These are phyloP conservation scores for Dothistroma pini DNA, from an alignment of 2,329 filamentous ascomycete genomes.

Conservation along the genomic window DNA sequence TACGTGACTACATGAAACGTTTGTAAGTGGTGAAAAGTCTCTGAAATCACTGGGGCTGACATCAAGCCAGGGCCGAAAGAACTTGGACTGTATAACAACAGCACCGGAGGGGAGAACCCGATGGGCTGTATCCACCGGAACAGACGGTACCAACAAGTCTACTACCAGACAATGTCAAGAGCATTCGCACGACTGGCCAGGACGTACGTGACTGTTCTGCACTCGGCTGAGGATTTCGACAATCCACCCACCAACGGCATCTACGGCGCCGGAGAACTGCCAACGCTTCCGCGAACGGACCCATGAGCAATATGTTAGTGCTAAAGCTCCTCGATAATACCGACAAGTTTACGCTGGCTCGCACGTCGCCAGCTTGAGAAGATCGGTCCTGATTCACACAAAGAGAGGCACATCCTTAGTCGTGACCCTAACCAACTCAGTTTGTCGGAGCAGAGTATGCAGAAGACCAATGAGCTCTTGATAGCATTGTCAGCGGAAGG, in stretches of 20 bases:
- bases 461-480: background rate
- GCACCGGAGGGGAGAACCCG: background rate
- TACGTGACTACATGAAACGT: background rate
- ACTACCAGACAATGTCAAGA: slow-evolving; percentile 1
- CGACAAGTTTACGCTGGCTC: background rate
- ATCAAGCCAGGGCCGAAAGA: background rate
- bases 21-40: background rate
- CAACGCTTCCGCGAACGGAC: background rate
- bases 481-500: background rate
- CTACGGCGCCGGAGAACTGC: background rate
- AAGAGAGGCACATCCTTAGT: background rate
- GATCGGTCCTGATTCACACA: background rate
- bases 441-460: background rate
- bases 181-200: background rate
- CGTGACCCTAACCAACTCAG: background rate
- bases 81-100: background rate
- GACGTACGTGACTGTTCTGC: background rate
- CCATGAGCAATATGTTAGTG: background rate
- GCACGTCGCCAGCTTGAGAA: background rate
- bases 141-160: background rate
- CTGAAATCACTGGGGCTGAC: too few species aligned
- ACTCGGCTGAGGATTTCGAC: background rate
- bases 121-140: background rate
- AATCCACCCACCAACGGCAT: slow-evolving; percentile 1
- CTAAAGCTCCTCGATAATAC: background rate